Conservation (phyloP, 2,329 filamentous ascomycete genomes). For the Colletotrichum sp. region DNA sequence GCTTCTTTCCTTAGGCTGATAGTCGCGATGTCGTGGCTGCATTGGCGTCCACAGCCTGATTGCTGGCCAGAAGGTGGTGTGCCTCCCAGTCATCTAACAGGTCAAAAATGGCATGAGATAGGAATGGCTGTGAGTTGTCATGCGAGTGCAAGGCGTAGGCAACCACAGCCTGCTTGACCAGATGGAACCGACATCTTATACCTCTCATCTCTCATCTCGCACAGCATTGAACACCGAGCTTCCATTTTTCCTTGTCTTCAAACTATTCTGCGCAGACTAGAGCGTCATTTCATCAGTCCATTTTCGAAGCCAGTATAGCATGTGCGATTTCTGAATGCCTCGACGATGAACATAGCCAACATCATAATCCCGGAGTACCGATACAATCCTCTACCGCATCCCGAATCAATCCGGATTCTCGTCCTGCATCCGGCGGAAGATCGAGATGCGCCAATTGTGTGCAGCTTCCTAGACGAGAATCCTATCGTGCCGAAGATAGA, state of each 20-base stretch:
- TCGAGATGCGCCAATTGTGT: background rate
- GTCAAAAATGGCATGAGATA: too few relatives aligned
- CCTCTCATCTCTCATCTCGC: too few relatives aligned
- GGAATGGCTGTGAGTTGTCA: background rate
- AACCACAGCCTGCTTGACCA: background rate
- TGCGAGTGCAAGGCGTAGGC: background rate
- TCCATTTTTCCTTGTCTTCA: too few relatives aligned
- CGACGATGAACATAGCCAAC: background rate
- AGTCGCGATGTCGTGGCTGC: too few relatives aligned
- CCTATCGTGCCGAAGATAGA: background rate
- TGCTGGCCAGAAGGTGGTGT: too few relatives aligned
- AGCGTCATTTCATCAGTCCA: background rate
- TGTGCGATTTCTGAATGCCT: accelerated
- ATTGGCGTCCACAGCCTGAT: too few relatives aligned
- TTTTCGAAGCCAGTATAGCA: accelerated
- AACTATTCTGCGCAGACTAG: too few relatives aligned
- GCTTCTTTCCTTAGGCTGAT: too few relatives aligned
- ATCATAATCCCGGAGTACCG: accelerated
- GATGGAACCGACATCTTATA: too few relatives aligned
- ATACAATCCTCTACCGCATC: background rate
- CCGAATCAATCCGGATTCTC: background rate
- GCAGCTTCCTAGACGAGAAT: accelerated
- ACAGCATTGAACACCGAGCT: too few relatives aligned
- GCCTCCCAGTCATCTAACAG: too few relatives aligned
- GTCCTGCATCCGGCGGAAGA: background rate